These are phyloP conservation scores for Cicer arietinum DNA, from an alignment of 306 rosid species.

Conservation along the genomic window DNA sequence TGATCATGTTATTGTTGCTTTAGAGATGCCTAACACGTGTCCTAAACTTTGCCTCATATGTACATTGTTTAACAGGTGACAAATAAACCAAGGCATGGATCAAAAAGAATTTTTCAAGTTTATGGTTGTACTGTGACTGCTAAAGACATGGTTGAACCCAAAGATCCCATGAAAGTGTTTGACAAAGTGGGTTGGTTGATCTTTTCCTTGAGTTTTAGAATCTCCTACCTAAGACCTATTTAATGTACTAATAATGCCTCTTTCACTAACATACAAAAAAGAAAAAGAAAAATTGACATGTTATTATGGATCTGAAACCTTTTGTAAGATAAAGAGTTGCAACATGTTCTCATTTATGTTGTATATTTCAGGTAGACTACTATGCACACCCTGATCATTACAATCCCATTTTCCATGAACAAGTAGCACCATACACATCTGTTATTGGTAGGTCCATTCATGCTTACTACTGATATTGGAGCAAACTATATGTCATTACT, in stretches of 20 bases:
- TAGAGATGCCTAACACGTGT: constrained; percentile 22
- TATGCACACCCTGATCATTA: constrained; percentile 93
- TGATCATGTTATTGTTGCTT: constrained; percentile 22
- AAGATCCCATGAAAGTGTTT: constrained; percentile 60
- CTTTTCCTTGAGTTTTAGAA: constrained; percentile 28
- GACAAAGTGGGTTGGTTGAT: constrained; percentile 67
- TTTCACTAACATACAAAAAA: not conserved
- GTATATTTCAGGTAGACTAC: constrained; percentile 76
- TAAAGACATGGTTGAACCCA: constrained; percentile 79
- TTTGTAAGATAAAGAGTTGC: too few species aligned
- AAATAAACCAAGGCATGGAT: constrained; percentile 55
- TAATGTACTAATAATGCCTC: constrained; percentile 6
- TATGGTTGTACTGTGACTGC: constrained; percentile 86
- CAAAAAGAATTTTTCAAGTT: constrained; percentile 85
- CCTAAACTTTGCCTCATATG: constrained; percentile 24
- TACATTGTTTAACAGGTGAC: constrained; percentile 55
- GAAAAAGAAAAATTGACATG: too few species aligned
- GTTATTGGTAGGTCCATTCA: constrained; percentile 71
- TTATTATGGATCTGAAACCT: too few species aligned
- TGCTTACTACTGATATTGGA: constrained; percentile 34
- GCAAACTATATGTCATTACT: constrained; percentile 33
- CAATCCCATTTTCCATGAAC: constrained; percentile 80
- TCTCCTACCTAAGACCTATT: constrained; percentile 2
- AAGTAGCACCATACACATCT: constrained; percentile 81
- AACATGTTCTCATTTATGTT: too few species aligned